Evolutionary conservation across 495 filamentous ascomycete species (phyloP), one percentile per base, ranked within the genome.

Genomic region (Patellaria atrata): DNA sequence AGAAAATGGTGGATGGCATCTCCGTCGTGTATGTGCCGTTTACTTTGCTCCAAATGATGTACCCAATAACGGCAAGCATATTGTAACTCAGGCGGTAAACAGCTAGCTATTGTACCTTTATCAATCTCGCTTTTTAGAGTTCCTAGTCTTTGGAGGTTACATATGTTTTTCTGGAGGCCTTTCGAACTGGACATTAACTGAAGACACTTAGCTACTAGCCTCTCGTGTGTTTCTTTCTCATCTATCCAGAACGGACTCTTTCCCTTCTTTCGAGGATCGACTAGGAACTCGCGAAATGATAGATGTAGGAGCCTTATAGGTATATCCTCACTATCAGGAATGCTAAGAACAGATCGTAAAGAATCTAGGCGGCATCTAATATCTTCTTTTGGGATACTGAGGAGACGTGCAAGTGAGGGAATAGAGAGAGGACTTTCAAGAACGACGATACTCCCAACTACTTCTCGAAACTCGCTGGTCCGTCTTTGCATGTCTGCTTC

Each of bases 261-360:
- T 10, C 28, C 22, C 26, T 54, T 36, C 37, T 47, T 52, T 10
- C 46, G 27, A 22, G 41, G 33, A 37, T 63, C 54, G 26, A 68
- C 30, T n/a, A 71, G 57, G 40, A 62, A 70, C 41, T 70, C 65
- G 30, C 59, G 62, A 38, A 71, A 65, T 16, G 64, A 68, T 12
- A 52, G 55, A 43, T 71, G 63, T 29, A 60, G 57, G 2, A 61
- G 44, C 12, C 53, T 48, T 19, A 69, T 33, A 4, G 53, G 53
- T 12, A 17, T 16, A 15, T 38, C 30, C 15, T 32, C 1, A 22
- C 56, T 38, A 4, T 52, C 36, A 22, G 57, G 51, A 23, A 62
- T 47, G 36, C 47, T 36, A 1, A 65, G 38, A 21, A 64, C 52
- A 10, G 57, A 51, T 34, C 55, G 48, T n/a, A 61, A 50, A 13